Percentiles rank a stretch among this genome's conserved stretches.
These are phyloP conservation scores for Tuber borchii DNA, from an alignment of 495 filamentous ascomycete genomes.

Conservation along the genomic window DNA sequence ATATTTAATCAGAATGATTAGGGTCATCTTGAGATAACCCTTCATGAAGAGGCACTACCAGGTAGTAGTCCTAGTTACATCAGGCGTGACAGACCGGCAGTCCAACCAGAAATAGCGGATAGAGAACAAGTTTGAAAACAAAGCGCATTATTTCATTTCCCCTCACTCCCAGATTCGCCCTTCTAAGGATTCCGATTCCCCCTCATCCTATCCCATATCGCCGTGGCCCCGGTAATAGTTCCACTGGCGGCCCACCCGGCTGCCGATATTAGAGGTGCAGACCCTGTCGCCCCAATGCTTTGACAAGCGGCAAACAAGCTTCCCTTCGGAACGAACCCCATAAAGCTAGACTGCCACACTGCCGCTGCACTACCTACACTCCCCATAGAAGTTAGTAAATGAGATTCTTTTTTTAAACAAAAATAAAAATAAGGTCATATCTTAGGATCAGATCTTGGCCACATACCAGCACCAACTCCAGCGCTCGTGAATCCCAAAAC, in stretches of 20 bases:
- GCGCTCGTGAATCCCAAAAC: not conserved
- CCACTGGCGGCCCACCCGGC: not conserved
- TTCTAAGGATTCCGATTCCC: not conserved
- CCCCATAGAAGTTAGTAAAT: not conserved
- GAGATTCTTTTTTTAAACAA: not conserved
- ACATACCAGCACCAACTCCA: not conserved
- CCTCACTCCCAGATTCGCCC: not conserved
- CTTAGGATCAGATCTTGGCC: not conserved
- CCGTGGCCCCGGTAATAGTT: not conserved
- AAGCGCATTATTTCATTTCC: not conserved
- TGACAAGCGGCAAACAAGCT: not conserved
- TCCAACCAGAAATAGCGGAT: not conserved
- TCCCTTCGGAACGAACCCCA: not conserved
- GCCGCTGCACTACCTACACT: not conserved
- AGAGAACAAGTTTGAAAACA: not conserved
- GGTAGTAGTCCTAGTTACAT: not conserved
- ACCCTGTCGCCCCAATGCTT: not conserved
- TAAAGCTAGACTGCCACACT: not conserved
- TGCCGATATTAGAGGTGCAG: not conserved
- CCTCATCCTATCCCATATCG: not conserved
- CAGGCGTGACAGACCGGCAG: not conserved
- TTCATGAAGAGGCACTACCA: not conserved
- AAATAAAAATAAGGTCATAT: not conserved
- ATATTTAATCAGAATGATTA: not conserved
- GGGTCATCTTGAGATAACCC: not conserved